Percentiles rank a stretch among this genome's conserved stretches.
phyloP scores from a whole-genome alignment of 2,329 filamentous ascomycete species.

The Colletotrichum sp. region DNA sequence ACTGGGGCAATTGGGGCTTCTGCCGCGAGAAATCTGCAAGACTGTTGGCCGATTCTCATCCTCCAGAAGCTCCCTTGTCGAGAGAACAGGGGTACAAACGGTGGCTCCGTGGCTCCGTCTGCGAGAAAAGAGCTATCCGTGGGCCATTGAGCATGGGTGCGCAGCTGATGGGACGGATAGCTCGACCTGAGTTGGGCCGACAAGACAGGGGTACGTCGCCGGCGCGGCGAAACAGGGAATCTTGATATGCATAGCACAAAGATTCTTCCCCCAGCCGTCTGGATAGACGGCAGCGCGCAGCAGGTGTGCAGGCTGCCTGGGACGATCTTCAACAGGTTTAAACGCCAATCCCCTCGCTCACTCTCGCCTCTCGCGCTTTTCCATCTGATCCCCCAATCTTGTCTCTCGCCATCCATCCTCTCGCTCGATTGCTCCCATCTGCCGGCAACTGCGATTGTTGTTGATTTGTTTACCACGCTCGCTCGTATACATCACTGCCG shows the following conservation, averaged over 20 bases:
- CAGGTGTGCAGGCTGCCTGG: conserved; percentile 10
- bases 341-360: conserved; percentile 19
- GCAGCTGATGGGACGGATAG: conserved; percentile 5
- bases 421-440: background rate
- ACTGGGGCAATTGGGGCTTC: background rate
- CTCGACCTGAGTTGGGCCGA: conserved; percentile 10
- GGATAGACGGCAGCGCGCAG: background rate
- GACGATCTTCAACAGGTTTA: conserved; percentile 22
- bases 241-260: conserved; percentile 20
- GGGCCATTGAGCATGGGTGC: background rate
- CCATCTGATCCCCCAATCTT: conserved; percentile 2
- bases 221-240: conserved; percentile 20
- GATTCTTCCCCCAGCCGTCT: conserved; percentile 12
- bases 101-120: conserved; percentile 8
- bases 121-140: background rate
- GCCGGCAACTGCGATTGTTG: background rate
- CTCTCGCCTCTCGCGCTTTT: background rate
- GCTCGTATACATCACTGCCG: background rate
- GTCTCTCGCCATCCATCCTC: conserved; percentile 12
- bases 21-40: background rate
- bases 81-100: background rate
- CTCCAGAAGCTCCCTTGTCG: conserved; percentile 5
- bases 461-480: conserved; percentile 8
- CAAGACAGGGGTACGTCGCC: conserved; percentile 13
- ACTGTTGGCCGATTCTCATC: background rate